phyloP scores from a whole-genome alignment of 116 monocot species.

The Iris pallida region DNA sequence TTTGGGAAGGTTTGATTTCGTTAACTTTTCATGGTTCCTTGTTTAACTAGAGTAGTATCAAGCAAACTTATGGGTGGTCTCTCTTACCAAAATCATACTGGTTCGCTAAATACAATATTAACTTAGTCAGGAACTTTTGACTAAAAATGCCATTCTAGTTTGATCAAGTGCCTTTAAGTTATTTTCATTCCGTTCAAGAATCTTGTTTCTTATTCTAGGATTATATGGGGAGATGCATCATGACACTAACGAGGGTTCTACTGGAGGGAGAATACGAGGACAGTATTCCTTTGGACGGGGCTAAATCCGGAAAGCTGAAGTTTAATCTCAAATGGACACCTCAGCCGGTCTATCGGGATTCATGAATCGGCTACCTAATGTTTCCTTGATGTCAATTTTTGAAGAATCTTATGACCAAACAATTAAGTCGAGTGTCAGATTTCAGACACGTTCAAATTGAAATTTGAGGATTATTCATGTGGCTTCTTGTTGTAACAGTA shows the following conservation, averaged over 20 bases:
- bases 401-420: no score
- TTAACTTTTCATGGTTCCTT: not conserved
- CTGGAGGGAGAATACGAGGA: constrained; percentile 75
- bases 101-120: no score
- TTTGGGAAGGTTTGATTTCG: constrained; percentile 75
- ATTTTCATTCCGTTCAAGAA: not conserved
- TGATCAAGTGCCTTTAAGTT: no score
- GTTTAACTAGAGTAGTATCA: not conserved
- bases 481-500: no score
- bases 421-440: no score
- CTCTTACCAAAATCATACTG: no score
- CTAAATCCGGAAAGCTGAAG: constrained; percentile 78
- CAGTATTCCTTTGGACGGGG: constrained; percentile 59
- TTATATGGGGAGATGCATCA: constrained; percentile 79
- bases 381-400: no score
- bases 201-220: constrained; percentile 33
- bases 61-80: not conserved
- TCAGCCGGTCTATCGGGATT: constrained; percentile 75
- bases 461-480: no score
- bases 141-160: no score
- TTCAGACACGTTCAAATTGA: no score
- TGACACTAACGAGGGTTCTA: constrained; percentile 88
- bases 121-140: no score
- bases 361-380: constrained; percentile 7
- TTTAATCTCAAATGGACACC: constrained; percentile 85